phyloP scores from a whole-genome alignment of 2,329 filamentous ascomycete species.

The Aspergillus chevalieri region DNA sequence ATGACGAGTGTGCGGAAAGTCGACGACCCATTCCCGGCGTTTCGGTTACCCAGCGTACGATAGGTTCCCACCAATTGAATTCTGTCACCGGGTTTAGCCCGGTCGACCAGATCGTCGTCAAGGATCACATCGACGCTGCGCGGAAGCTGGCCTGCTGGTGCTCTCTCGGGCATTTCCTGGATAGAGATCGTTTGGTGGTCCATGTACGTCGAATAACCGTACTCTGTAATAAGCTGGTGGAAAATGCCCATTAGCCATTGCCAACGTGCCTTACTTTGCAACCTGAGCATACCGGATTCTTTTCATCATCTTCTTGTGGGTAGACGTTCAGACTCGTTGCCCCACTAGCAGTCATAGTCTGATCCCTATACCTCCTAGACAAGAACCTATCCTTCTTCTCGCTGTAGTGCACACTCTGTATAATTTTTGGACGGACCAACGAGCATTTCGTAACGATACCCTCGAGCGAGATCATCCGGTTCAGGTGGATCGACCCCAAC shows the following conservation, averaged over 20 bases:
- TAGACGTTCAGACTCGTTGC: constrained; percentile 87
- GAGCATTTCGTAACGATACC: constrained; percentile 97
- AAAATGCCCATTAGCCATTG: not conserved
- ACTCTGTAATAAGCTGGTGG: constrained; percentile 72
- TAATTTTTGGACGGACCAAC: constrained; percentile 90
- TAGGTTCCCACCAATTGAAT: constrained; percentile 97
- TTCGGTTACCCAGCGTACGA: constrained; percentile 87
- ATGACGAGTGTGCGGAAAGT: constrained; percentile 91
- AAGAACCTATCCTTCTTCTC: constrained; percentile 81
- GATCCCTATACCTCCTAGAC: constrained; percentile 85
- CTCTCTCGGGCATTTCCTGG: constrained; percentile 97
- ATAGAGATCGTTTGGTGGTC: constrained; percentile 98
- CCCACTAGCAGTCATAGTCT: constrained; percentile 89
- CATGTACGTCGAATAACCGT: constrained; percentile 89
- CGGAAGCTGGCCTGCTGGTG: constrained; percentile 89
- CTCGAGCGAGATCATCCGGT: constrained; percentile 94
- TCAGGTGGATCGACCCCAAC: constrained; percentile 79
- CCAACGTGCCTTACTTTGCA: not conserved
- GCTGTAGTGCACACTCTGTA: constrained; percentile 96
- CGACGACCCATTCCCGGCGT: constrained; percentile 81
- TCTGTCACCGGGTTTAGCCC: constrained; percentile 88
- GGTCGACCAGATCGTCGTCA: constrained; percentile 93
- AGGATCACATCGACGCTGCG: constrained; percentile 93
- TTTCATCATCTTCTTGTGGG: constrained; percentile 85
- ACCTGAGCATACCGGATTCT: constrained; percentile 60